Percentiles rank a stretch among this genome's conserved stretches.
Evolutionary conservation across 164 flowering plant species (phyloP).

Genomic region (Cinnamomum chago): DNA sequence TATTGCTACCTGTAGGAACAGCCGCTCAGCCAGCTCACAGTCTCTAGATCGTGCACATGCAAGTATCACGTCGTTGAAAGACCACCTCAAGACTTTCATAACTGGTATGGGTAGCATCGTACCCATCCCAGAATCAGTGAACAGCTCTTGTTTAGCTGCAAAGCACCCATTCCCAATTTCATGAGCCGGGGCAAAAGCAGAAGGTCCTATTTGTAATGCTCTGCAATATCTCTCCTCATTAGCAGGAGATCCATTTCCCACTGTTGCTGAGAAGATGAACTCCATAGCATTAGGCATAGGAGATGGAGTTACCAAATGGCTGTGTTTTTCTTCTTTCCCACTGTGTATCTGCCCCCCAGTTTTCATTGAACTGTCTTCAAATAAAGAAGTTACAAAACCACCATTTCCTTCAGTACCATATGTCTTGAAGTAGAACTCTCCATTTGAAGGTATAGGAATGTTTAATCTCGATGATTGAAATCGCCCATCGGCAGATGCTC

Average conservation of each 20-base stretch:
- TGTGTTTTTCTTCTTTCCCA: not conserved
- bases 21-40: constrained; percentile 52
- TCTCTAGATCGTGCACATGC: constrained; percentile 53
- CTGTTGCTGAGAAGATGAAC: not conserved
- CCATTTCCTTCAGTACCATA: constrained; percentile 16
- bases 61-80: constrained; percentile 64
- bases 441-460: constrained; percentile 59
- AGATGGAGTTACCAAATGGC: not conserved
- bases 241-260: not conserved
- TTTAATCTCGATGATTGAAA: constrained; percentile 40
- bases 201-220: not conserved
- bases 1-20: constrained; percentile 60
- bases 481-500: constrained; percentile 27
- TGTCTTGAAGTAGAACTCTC: not conserved
- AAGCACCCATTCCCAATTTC: constrained; percentile 1
- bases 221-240: constrained; percentile 6
- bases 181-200: not conserved
- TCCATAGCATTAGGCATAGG: not conserved
- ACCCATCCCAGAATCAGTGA: constrained; percentile 9
- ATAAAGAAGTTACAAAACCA: constrained; percentile 5
- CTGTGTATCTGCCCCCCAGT: constrained; percentile 1
- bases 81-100: constrained; percentile 49
- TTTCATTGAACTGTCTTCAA: constrained; percentile 8
- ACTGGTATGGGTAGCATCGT: constrained; percentile 16
- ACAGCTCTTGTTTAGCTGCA: constrained; percentile 2